Evolutionary conservation across 441 rosid species (phyloP).

Genomic region (Adansonia grandidieri): DNA sequence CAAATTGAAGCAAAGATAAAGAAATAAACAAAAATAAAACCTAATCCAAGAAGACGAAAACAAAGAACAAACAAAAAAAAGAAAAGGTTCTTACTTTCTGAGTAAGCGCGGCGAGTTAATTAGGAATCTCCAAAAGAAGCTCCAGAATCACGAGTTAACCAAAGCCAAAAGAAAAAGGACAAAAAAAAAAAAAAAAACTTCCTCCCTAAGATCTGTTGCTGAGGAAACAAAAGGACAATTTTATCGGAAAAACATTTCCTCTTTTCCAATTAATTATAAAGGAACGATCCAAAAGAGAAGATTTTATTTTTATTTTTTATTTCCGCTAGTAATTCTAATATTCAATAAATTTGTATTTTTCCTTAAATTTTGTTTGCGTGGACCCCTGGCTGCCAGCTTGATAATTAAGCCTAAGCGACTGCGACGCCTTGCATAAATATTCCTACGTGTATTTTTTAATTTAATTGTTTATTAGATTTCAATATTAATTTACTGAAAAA

Average conservation of each 20-base stretch:
- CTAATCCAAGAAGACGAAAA: not conserved
- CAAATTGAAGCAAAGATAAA: not conserved
- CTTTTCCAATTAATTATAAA: not conserved
- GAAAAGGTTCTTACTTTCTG: not conserved
- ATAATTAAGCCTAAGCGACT: not conserved
- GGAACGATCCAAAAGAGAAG: not conserved
- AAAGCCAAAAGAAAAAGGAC: not conserved
- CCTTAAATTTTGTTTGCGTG: not conserved
- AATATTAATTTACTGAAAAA: no score
- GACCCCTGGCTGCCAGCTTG: not conserved
- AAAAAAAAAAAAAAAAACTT: not conserved
- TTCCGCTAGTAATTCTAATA: not conserved
- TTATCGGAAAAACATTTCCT: not conserved
- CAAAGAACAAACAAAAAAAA: not conserved
- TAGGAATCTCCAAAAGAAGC: not conserved
- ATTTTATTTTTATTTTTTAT: not conserved
- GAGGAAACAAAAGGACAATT: conserved; percentile 20
- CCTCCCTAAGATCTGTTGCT: no score
- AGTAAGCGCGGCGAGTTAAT: conserved; percentile 19
- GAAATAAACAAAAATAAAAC: not conserved
- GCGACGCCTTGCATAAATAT: not conserved
- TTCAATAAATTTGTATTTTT: not conserved
- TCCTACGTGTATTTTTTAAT: not conserved
- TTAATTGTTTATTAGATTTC: no score
- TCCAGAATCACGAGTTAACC: conserved; percentile 5